Conservation (phyloP, 2,329 filamentous ascomycete genomes). For the Colletotrichum musicola region DNA sequence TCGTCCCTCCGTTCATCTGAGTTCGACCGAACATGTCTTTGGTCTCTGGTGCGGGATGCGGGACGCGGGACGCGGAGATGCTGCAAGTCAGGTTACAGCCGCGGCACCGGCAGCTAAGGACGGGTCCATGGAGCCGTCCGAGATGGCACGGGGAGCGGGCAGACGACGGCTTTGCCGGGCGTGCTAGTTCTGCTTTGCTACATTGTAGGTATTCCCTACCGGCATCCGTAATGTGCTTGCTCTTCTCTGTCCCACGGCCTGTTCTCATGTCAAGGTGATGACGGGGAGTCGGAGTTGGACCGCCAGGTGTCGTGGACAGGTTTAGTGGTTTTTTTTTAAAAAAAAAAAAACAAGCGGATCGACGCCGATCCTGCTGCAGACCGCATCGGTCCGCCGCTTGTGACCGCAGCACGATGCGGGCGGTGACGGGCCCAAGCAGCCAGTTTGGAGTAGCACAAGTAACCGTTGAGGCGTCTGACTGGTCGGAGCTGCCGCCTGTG, state of each 20-base stretch:
- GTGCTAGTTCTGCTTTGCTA: too few relatives aligned
- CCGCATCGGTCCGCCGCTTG: constrained; percentile 40
- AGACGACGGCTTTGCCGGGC: too few relatives aligned
- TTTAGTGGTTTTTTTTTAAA: constrained; percentile 31
- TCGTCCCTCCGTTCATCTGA: not conserved
- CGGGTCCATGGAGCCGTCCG: constrained; percentile 17
- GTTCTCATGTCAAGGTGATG: not conserved
- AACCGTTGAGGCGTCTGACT: constrained; percentile 12
- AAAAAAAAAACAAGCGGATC: constrained; percentile 37
- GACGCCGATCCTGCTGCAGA: constrained; percentile 41
- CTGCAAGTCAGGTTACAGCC: constrained; percentile 34
- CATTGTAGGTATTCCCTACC: too few relatives aligned
- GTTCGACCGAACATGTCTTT: too few relatives aligned
- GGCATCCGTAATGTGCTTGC: too few relatives aligned
- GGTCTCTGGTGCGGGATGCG: too few relatives aligned
- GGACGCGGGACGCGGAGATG: constrained; percentile 30
- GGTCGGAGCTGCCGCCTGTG: constrained; percentile 17
- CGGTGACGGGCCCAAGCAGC: constrained; percentile 38
- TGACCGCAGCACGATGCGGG: constrained; percentile 39
- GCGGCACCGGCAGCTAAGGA: constrained; percentile 25
- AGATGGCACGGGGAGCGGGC: not conserved
- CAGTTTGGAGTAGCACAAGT: constrained; percentile 31
- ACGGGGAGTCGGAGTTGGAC: constrained; percentile 19
- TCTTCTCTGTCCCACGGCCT: too few relatives aligned
- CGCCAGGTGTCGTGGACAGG: constrained; percentile 32